These are phyloP conservation scores for Camellia granthamiana DNA, from an alignment of 148 eudicot species.

Conservation along the genomic window DNA sequence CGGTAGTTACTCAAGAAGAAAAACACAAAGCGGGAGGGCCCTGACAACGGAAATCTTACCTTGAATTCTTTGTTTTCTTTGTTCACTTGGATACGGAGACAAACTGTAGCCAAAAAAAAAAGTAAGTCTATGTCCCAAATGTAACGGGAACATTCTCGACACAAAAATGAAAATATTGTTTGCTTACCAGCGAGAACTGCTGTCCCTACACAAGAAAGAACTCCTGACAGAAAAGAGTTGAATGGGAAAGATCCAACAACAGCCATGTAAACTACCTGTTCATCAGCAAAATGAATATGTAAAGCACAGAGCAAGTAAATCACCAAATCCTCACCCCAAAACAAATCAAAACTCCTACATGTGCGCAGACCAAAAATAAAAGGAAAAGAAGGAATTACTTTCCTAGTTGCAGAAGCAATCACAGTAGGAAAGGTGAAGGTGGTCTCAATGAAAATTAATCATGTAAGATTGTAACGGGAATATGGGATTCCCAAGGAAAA, in stretches of 20 bases:
- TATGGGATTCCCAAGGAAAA: not conserved
- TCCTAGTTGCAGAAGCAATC: not conserved
- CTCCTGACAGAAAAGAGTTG: constrained; percentile 94
- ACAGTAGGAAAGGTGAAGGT: not conserved
- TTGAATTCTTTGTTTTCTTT: constrained; percentile 98
- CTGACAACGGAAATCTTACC: constrained; percentile 40
- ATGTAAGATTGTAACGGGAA: not conserved
- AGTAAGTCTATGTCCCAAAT: not conserved
- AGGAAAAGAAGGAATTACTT: not conserved
- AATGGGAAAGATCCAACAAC: constrained; percentile 94
- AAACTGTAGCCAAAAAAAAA: constrained; percentile 41
- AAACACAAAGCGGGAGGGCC: not conserved
- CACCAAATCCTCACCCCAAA: not conserved
- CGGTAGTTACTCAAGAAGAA: not conserved
- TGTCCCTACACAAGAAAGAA: constrained; percentile 94
- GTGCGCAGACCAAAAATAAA: not conserved
- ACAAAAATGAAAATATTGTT: constrained; percentile 8
- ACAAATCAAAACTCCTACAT: not conserved
- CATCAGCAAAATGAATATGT: constrained; percentile 13
- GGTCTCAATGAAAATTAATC: not conserved
- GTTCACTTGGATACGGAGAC: constrained; percentile 97
- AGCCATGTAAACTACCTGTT: constrained; percentile 91
- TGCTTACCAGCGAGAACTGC: constrained; percentile 95
- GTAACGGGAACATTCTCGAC: not conserved
- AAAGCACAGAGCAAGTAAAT: not conserved